Evolutionary conservation across 2,329 filamentous ascomycete species (phyloP).

Genomic region (Epicoccum sorghinum): DNA sequence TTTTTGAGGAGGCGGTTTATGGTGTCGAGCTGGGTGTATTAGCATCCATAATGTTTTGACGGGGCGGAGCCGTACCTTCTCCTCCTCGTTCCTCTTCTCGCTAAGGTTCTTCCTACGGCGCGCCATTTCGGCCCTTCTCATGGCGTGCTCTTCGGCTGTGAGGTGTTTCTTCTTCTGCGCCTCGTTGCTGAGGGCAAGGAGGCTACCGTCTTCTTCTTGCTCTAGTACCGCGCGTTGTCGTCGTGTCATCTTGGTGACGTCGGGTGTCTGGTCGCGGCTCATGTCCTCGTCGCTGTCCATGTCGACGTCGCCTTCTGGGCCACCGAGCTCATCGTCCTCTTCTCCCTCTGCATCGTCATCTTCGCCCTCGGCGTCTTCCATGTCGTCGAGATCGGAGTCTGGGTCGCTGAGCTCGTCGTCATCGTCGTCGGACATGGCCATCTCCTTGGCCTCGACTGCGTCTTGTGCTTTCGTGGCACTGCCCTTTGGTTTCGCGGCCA

Average conservation of each 20-base stretch:
- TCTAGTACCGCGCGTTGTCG: conserved; percentile 67
- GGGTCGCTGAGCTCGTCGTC: conserved; percentile 49
- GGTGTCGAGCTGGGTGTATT: conserved; percentile 72
- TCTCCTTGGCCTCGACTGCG: conserved; percentile 57
- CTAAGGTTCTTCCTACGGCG: conserved; percentile 74
- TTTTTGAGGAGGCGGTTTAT: conserved; percentile 91
- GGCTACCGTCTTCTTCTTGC: conserved; percentile 55
- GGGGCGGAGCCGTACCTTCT: conserved; percentile 61
- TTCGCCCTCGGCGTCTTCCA: conserved; percentile 57
- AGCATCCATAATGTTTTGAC: too few relatives aligned
- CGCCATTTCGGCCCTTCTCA: conserved; percentile 76
- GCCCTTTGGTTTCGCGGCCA: conserved; percentile 43
- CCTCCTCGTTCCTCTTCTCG: conserved; percentile 79
- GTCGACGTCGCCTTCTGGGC: conserved; percentile 48
- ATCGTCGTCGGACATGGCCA: conserved; percentile 56
- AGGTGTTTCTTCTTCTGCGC: conserved; percentile 76
- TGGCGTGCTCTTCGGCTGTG: conserved; percentile 74
- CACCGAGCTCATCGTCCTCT: conserved; percentile 48
- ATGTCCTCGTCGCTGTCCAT: conserved; percentile 61
- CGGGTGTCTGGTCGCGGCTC: conserved; percentile 64
- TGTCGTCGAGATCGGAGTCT: conserved; percentile 49
- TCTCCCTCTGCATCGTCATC: conserved; percentile 50
- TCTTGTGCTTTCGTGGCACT: conserved; percentile 44
- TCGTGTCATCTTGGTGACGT: conserved; percentile 70
- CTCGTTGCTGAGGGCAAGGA: conserved; percentile 65